Conservation (phyloP, 2,329 filamentous ascomycete genomes). For the Beauveria scarabaeidicola region DNA sequence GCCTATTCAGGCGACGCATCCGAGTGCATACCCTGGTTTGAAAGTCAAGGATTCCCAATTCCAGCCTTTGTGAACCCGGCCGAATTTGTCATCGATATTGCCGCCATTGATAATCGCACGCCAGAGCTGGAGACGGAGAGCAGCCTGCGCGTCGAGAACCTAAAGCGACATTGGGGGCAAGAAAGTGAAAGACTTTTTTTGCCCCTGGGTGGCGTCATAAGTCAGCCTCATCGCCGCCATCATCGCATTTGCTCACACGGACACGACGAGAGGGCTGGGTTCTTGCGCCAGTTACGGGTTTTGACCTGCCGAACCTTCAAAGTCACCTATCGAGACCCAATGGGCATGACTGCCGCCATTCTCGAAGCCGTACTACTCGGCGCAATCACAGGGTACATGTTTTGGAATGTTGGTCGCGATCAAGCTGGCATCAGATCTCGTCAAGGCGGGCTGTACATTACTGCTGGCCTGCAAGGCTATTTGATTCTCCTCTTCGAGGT, state of each 20-base stretch:
- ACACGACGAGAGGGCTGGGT: constrained; percentile 39
- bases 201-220: constrained; percentile 12
- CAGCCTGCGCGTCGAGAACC: constrained; percentile 46
- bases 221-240: constrained; percentile 7
- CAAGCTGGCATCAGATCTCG: constrained; percentile 65
- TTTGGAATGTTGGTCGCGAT: constrained; percentile 55
- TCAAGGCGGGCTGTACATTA: constrained; percentile 64
- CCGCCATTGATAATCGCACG: constrained; percentile 64
- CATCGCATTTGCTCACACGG: constrained; percentile 6
- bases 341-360: constrained; percentile 64
- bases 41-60: constrained; percentile 47
- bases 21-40: constrained; percentile 57
- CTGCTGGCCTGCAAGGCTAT: constrained; percentile 65
- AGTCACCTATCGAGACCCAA: constrained; percentile 66
- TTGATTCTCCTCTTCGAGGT: constrained; percentile 68
- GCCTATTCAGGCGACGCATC: constrained; percentile 57
- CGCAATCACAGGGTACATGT: constrained; percentile 65
- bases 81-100: constrained; percentile 66
- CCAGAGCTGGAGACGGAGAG: constrained; percentile 56
- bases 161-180: constrained; percentile 52
- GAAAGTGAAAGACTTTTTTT: constrained; percentile 25
- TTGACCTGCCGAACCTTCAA: constrained; percentile 61
- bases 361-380: constrained; percentile 64
- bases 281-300: constrained; percentile 55
- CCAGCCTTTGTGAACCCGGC: constrained; percentile 71